Evolutionary conservation across 257 asterid genomes (phyloP).

Genomic region (Schizonepeta tenuifolia): DNA sequence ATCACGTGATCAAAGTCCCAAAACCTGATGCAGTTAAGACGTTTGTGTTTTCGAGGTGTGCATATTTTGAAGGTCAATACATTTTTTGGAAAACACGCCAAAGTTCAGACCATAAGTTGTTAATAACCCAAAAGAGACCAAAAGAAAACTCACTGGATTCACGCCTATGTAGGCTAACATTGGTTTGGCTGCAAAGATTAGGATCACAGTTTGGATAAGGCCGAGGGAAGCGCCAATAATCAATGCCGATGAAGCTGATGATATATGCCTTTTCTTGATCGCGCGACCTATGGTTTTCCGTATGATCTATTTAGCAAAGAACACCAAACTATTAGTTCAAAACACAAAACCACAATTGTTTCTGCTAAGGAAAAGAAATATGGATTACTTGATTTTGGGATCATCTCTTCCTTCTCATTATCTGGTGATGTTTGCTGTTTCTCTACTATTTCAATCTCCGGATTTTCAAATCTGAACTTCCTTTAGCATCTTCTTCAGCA

Average conservation of each 20-base stretch:
- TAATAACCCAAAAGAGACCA: not conserved
- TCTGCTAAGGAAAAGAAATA: not conserved
- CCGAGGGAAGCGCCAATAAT: slow-evolving; percentile 55
- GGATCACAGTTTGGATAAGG: slow-evolving; percentile 48
- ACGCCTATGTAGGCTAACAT: slow-evolving; percentile 53
- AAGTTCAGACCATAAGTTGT: not conserved
- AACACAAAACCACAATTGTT: not conserved
- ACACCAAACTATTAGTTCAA: not conserved
- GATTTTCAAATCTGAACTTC: slow-evolving; percentile 26
- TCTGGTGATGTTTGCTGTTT: slow-evolving; percentile 29
- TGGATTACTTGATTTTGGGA: slow-evolving; percentile 36
- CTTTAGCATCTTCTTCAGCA: slow-evolving; percentile 60
- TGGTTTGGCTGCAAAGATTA: slow-evolving; percentile 52
- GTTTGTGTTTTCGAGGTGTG: no score
- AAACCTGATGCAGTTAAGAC: not conserved
- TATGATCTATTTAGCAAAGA: slow-evolving; percentile 2
- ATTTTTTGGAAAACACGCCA: not conserved
- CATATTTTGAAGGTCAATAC: not conserved
- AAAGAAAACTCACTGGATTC: slow-evolving; percentile 43
- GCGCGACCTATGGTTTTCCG: slow-evolving; percentile 12
- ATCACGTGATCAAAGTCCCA: not conserved
- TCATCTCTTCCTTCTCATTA: slow-evolving; percentile 37
- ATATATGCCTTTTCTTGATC: slow-evolving; percentile 38
- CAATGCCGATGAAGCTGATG: slow-evolving; percentile 62
- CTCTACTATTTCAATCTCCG: slow-evolving; percentile 41